A percentile compares a stretch with the other conserved stretches of the same genome.
Conservation (phyloP, 257 asterid genomes). For the Mitragyna speciosa region DNA sequence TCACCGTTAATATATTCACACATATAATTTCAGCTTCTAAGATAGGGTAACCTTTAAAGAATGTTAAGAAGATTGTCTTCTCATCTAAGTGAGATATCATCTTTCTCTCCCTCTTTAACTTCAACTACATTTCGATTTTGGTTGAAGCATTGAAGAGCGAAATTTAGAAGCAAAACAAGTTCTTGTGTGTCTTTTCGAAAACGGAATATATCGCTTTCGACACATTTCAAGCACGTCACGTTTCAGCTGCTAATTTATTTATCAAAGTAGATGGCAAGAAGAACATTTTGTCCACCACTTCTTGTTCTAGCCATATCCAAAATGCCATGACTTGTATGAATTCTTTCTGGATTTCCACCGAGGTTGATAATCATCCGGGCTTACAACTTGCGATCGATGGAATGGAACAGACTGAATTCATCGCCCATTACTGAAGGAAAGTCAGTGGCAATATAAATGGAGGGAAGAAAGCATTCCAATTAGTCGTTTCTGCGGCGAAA, state of each 20-base stretch:
- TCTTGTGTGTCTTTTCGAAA: not conserved
- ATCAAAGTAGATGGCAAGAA: constrained; percentile 33
- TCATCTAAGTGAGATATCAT: constrained; percentile 44
- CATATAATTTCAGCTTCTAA: constrained; percentile 37
- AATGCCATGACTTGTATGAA: constrained; percentile 58
- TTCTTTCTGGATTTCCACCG: constrained; percentile 48
- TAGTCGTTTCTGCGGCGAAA: not conserved
- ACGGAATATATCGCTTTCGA: constrained; percentile 26
- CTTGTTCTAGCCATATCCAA: constrained; percentile 55
- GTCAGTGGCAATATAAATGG: not conserved
- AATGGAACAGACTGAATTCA: constrained; percentile 50
- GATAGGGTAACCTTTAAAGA: constrained; percentile 69
- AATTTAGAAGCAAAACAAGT: constrained; percentile 26
- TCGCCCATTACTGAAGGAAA: constrained; percentile 38
- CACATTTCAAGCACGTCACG: constrained; percentile 36
- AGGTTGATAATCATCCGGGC: constrained; percentile 28
- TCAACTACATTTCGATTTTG: constrained; percentile 38
- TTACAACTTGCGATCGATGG: constrained; percentile 50
- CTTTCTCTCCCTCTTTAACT: constrained; percentile 11
- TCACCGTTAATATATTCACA: too few relatives aligned
- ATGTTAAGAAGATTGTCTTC: constrained; percentile 69
- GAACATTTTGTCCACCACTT: constrained; percentile 30
- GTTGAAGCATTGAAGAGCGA: constrained; percentile 36
- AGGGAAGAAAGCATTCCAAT: not conserved
- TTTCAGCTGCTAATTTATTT: constrained; percentile 44